A percentile compares a stretch with the other conserved stretches of the same genome.
Conservation (phyloP, 2,329 filamentous ascomycete species). For the Aspergillus jensenii region DNA sequence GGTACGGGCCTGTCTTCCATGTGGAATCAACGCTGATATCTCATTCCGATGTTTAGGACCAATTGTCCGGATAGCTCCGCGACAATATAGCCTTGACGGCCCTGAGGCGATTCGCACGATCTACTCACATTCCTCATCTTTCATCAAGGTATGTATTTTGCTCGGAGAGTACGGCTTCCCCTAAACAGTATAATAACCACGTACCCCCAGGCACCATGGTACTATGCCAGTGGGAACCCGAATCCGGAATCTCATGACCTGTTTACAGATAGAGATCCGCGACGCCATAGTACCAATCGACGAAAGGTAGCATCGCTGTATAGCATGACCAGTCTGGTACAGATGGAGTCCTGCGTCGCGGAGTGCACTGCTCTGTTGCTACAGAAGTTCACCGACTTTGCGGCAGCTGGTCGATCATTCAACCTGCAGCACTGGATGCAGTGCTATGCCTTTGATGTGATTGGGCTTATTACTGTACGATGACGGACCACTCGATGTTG, state of each 20-base stretch:
- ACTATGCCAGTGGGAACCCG: neutral
- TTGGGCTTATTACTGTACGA: slow-evolving; percentile 9
- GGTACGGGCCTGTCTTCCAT: too few relatives aligned
- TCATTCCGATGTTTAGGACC: neutral
- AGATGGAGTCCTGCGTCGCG: slow-evolving; percentile 12
- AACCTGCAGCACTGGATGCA: slow-evolving; percentile 19
- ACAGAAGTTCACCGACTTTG: neutral
- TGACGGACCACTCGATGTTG: too few relatives aligned
- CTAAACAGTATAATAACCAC: too few relatives aligned
- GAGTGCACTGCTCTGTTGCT: slow-evolving; percentile 2
- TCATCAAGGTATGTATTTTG: neutral
- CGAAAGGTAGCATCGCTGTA: slow-evolving; percentile 15
- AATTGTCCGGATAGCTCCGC: slow-evolving; percentile 1
- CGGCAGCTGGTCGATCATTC: neutral
- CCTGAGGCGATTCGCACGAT: neutral
- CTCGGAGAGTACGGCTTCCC: neutral
- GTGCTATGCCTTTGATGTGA: slow-evolving; percentile 25
- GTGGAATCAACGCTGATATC: too few relatives aligned
- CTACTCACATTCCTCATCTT: neutral
- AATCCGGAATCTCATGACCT: neutral
- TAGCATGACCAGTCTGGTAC: slow-evolving; percentile 15
- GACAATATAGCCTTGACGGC: neutral
- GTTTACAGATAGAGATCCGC: neutral
- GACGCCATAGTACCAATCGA: neutral
- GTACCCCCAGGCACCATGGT: neutral